Conservation (phyloP, 257 asterid genomes). For the Handroanthus guayacan region DNA sequence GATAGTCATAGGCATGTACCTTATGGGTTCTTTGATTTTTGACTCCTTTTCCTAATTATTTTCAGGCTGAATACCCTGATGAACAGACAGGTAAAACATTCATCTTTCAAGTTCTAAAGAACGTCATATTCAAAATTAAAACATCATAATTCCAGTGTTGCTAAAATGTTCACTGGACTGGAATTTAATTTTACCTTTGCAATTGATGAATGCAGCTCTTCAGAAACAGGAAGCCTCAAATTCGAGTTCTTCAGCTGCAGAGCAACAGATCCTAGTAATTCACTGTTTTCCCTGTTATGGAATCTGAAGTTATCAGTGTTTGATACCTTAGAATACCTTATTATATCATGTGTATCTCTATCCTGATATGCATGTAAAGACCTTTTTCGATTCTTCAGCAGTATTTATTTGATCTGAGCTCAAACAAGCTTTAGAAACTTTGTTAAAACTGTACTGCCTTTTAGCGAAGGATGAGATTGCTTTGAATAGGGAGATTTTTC, state of each 20-base stretch:
- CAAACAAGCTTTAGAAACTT: conserved; percentile 22
- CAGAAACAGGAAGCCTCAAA: conserved; percentile 68
- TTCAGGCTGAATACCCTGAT: conserved; percentile 65
- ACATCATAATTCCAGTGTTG: not conserved
- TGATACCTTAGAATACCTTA: not conserved
- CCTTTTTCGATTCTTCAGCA: conserved; percentile 9
- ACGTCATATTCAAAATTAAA: not conserved
- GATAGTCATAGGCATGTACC: conserved; percentile 33
- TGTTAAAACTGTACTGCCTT: conserved; percentile 18
- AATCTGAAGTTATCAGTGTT: conserved; percentile 22
- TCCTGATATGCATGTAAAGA: conserved; percentile 32
- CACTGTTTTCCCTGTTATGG: conserved; percentile 31
- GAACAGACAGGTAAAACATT: conserved; percentile 61
- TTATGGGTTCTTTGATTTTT: conserved; percentile 35
- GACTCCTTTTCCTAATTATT: conserved; percentile 40
- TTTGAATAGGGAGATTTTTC: conserved; percentile 13
- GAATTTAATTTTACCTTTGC: conserved; percentile 21
- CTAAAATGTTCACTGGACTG: conserved; percentile 15
- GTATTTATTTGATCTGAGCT: conserved; percentile 9
- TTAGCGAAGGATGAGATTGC: conserved; percentile 11
- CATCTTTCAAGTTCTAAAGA: conserved; percentile 15
- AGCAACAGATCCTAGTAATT: conserved; percentile 93
- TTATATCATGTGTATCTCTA: conserved; percentile 19
- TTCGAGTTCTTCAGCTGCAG: conserved; percentile 79
- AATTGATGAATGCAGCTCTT: conserved; percentile 58